Conservation (phyloP, 75 land plant genomes). For the Selaginella tamariscina region DNA sequence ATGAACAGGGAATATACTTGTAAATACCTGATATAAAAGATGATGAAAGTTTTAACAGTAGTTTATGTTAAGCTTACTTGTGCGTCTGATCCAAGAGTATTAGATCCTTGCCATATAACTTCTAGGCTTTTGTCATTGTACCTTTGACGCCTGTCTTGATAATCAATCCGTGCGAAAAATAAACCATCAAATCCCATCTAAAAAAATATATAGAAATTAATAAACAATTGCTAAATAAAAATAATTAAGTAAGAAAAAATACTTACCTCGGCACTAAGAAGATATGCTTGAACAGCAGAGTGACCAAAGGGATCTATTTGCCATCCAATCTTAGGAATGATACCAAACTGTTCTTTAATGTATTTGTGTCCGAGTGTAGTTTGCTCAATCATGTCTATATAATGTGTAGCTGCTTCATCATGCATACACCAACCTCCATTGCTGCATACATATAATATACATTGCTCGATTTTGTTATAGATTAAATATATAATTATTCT, state of each 20-base stretch:
- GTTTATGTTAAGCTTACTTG: conserved; percentile 29
- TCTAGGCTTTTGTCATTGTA: conserved; percentile 47
- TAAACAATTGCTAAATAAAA: background rate
- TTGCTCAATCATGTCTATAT: conserved; percentile 96
- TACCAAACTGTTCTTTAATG: conserved; percentile 61
- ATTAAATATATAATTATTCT: too few species aligned
- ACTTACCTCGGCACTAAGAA: conserved; percentile 77
- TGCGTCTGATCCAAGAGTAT: conserved; percentile 49
- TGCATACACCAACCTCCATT: conserved; percentile 99
- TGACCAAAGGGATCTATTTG: conserved; percentile 99
- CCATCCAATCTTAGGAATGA: conserved; percentile 73
- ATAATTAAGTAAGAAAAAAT: background rate
- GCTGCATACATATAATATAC: too few species aligned
- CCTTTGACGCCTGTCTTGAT: conserved; percentile 59
- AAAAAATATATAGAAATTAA: background rate
- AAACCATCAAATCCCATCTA: conserved; percentile 68
- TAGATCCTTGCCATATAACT: conserved; percentile 69
- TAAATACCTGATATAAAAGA: conserved; percentile 12
- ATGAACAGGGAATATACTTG: conserved; percentile 3
- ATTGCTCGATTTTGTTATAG: too few species aligned
- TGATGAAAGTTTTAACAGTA: background rate
- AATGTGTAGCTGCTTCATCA: conserved; percentile 85
- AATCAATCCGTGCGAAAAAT: conserved; percentile 69
- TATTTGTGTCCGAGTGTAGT: conserved; percentile 78
- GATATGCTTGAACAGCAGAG: conserved; percentile 67